These are phyloP conservation scores for Candida stauntonica DNA, from an alignment of 805 yeast genomes.

Conservation along the genomic window DNA sequence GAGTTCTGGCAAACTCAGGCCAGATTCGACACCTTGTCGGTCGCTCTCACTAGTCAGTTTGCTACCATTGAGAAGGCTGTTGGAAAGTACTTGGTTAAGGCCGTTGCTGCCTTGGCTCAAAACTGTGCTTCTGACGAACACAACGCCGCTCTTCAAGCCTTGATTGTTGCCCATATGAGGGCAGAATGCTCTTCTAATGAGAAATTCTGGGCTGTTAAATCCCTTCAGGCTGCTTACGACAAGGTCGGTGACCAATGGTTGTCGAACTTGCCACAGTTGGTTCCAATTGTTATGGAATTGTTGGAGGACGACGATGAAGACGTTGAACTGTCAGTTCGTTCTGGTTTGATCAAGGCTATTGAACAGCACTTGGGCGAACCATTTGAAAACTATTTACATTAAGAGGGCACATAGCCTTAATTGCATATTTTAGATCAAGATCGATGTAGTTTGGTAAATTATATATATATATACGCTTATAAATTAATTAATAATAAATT, in stretches of 20 bases:
- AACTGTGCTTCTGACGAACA: slow-evolving; percentile 66
- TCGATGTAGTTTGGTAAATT: too few species aligned
- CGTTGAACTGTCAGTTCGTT: slow-evolving; percentile 87
- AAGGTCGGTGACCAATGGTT: slow-evolving; percentile 96
- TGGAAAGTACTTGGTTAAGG: slow-evolving; percentile 77
- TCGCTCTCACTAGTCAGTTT: slow-evolving; percentile 62
- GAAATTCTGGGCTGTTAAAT: slow-evolving; percentile 75
- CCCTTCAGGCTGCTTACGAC: slow-evolving; percentile 77
- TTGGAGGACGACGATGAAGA: slow-evolving; percentile 94
- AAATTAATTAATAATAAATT: too few species aligned
- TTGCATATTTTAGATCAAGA: too few species aligned
- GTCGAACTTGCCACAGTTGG: slow-evolving; percentile 83
- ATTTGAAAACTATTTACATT: slow-evolving; percentile 70
- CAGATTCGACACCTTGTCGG: slow-evolving; percentile 70
- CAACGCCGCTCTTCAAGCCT: slow-evolving; percentile 67
- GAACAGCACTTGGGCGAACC: slow-evolving; percentile 95
- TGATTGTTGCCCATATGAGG: slow-evolving; percentile 63
- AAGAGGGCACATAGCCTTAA: too few species aligned
- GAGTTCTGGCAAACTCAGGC: slow-evolving; percentile 92
- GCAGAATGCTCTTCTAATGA: slow-evolving; percentile 51
- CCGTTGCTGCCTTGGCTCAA: slow-evolving; percentile 72
- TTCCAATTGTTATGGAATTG: slow-evolving; percentile 92
- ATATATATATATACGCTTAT: background rate
- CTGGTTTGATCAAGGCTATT: slow-evolving; percentile 84
- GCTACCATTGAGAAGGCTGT: slow-evolving; percentile 62